phyloP scores from a whole-genome alignment of 2,329 filamentous ascomycete genomes.

The Apiospora sp. region DNA sequence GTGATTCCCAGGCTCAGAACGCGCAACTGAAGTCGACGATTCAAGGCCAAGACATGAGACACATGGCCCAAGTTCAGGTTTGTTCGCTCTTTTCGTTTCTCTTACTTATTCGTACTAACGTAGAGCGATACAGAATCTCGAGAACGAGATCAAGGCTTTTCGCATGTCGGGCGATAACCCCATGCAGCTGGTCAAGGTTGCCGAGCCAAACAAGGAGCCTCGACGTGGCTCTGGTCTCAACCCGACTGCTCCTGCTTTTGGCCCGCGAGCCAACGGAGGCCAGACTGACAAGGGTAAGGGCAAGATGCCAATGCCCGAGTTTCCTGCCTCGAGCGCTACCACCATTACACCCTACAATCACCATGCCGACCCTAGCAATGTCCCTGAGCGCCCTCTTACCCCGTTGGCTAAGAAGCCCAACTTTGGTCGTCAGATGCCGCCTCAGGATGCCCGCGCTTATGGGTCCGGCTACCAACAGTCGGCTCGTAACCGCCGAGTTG shows the following conservation, averaged over 20 bases:
- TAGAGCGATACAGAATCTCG: slow-evolving; percentile 32
- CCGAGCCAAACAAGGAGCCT: background rate
- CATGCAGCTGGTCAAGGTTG: slow-evolving; percentile 29
- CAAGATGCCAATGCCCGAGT: background rate
- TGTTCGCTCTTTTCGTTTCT: slow-evolving; percentile 23
- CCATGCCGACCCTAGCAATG: background rate
- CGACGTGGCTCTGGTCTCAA: slow-evolving; percentile 4
- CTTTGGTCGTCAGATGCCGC: background rate
- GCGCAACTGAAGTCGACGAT: slow-evolving; percentile 32
- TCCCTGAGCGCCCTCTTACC: slow-evolving; percentile 7
- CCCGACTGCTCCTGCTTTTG: slow-evolving; percentile 22
- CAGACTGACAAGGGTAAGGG: background rate
- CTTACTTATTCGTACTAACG: slow-evolving; percentile 22
- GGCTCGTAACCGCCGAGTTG: background rate
- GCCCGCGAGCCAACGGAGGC: background rate
- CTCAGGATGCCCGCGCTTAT: slow-evolving; percentile 20
- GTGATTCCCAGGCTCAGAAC: slow-evolving; percentile 27
- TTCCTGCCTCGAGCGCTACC: background rate
- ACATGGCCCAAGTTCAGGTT: slow-evolving; percentile 36
- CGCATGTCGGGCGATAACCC: slow-evolving; percentile 26
- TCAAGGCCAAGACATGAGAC: slow-evolving; percentile 34
- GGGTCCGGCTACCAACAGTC: background rate
- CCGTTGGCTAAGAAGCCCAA: slow-evolving; percentile 23
- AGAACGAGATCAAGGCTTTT: slow-evolving; percentile 33
- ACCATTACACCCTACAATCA: background rate